Conservation (phyloP, 2,329 filamentous ascomycete genomes). For the Parastagonospora avenae region DNA sequence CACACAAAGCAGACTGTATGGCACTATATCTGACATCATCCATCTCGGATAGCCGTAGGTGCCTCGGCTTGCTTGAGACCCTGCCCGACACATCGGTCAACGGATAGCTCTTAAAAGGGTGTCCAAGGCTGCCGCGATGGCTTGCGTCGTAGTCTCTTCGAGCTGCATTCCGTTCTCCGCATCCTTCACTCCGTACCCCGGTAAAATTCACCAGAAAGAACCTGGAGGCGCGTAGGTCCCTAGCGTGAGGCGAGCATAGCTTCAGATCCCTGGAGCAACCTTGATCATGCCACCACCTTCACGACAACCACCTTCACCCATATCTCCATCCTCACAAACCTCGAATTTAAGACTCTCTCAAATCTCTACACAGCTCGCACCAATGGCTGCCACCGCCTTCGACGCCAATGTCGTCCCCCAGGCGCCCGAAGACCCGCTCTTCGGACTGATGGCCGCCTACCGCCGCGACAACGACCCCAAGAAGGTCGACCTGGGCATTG, state of each 20-base stretch:
- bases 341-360: constrained; percentile 55
- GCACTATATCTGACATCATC: constrained; percentile 32
- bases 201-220: constrained; percentile 6
- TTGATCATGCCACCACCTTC: constrained; percentile 33
- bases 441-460: constrained; percentile 89
- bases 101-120: constrained; percentile 5
- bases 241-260: constrained; percentile 23
- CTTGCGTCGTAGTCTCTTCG: constrained; percentile 3
- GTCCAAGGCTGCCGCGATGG: constrained; percentile 11
- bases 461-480: constrained; percentile 73
- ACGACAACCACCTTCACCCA: constrained; percentile 4
- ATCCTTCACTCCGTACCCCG: constrained; percentile 18
- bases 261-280: no score
- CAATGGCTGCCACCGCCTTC: constrained; percentile 69
- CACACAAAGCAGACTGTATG: neutral
- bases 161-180: constrained; percentile 17
- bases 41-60: constrained; percentile 12
- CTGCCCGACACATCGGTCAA: constrained; percentile 5
- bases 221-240: constrained; percentile 25
- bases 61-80: constrained; percentile 32
- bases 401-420: constrained; percentile 78
- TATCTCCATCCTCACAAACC: constrained; percentile 19
- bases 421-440: constrained; percentile 93
- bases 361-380: constrained; percentile 73
- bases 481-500: constrained; percentile 95